Percentiles rank a stretch among this genome's conserved stretches.
These are phyloP conservation scores for Vigna hirtella DNA, from an alignment of 306 rosid genomes.

Conservation along the genomic window DNA sequence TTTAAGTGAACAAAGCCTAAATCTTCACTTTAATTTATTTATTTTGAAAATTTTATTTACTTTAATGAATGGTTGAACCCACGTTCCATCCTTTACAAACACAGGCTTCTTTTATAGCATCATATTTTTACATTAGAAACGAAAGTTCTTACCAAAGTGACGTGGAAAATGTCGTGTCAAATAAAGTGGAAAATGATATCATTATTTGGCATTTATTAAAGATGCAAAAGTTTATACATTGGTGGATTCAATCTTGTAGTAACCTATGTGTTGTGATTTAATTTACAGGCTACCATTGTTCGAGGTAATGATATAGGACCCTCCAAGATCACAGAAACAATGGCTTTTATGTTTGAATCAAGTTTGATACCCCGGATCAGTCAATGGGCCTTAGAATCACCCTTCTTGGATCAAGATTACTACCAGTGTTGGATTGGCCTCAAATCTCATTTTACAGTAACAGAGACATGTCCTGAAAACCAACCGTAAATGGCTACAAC, in stretches of 20 bases:
- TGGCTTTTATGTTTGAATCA: conserved; percentile 98
- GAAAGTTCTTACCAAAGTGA: too few relatives aligned
- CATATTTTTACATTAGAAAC: too few relatives aligned
- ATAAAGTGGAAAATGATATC: background rate
- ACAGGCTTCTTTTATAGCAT: too few relatives aligned
- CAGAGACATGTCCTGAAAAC: background rate
- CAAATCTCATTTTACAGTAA: conserved; percentile 67
- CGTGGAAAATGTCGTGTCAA: background rate
- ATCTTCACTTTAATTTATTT: too few relatives aligned
- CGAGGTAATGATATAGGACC: conserved; percentile 76
- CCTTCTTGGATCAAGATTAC: conserved; percentile 77
- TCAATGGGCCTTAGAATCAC: conserved; percentile 83
- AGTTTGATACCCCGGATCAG: conserved; percentile 79
- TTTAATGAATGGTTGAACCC: too few relatives aligned
- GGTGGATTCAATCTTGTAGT: conserved; percentile 19
- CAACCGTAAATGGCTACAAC: background rate
- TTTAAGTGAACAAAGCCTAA: too few relatives aligned
- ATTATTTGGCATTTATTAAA: background rate
- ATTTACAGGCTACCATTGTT: conserved; percentile 73
- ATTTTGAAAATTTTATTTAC: too few relatives aligned
- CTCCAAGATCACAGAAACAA: conserved; percentile 63
- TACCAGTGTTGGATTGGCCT: conserved; percentile 95
- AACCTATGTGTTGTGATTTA: background rate
- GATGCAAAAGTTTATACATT: background rate
- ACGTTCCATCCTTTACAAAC: too few relatives aligned